Evolutionary conservation across 1,139 yeast genomes (phyloP), one percentile per base, ranked within the genome.

Genomic region (Protomyces lactucae-debilis): DNA sequence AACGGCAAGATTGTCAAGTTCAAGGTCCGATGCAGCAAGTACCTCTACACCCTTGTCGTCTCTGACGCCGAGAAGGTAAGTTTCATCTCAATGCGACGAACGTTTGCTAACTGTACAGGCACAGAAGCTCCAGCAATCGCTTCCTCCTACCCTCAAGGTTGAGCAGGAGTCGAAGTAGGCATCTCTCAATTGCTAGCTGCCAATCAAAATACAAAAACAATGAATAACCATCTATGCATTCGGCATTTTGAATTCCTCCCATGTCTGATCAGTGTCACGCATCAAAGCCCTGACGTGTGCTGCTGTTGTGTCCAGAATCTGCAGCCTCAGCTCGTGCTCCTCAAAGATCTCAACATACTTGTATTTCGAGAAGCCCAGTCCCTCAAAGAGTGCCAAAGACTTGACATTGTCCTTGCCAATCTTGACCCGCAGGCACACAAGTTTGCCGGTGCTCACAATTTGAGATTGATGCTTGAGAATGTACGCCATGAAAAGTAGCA

Each of bases 21-120:
- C 93, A 93, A 95, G 90, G 91, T 93, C 78, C 90, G 99, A 85
- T 97, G 97, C 80, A 77, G 97, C 73, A 89, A 84, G 80, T 81
- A 88, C 85, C 87, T 90, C 78, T 93, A 93, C 90, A 93, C 99
- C 76, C 85, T 93, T 81, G 88, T 88, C 75, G 93, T 93, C 76
- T 86, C 88, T 83, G 99, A 95, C 80, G 89, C 92, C 78, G 88
- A 91, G 80, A 92, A 91, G 86, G 63, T 59, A 23, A 16, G 35
- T 16, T 28, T 18, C 8, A 23, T 12, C 37, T 39, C 43, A 10
- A 1, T 12, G 10, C 16, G 43, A 14, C n/a, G 43, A 16, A 16
- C 8, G 1, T 6, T 6, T 28, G n/a, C 43, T 39, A 39, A 43
- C 21, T 16, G 12, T 10, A 14, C 35, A 59, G 63, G 99, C 98